These are phyloP conservation scores for Penicillium italicum DNA, from an alignment of 2,329 filamentous ascomycete species.

Conservation along the genomic window DNA sequence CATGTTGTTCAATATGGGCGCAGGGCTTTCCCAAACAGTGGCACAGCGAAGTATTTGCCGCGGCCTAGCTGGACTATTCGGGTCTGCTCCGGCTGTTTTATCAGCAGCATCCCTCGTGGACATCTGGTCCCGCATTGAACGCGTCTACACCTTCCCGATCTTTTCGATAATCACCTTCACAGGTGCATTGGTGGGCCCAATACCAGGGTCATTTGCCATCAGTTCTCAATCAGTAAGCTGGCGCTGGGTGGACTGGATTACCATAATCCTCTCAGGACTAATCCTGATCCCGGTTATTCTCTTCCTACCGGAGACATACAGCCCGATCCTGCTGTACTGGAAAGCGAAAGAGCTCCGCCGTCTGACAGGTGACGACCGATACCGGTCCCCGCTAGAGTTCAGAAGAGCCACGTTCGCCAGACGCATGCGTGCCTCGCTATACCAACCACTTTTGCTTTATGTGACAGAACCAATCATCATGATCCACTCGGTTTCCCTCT, in stretches of 20 bases:
- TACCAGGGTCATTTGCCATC: conserved; percentile 47
- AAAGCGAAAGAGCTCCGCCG: conserved; percentile 43
- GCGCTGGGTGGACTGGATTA: conserved; percentile 50
- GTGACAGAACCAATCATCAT: conserved; percentile 41
- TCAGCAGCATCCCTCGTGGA: conserved; percentile 46
- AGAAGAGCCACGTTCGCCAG: conserved; percentile 39
- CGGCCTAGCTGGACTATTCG: conserved; percentile 49
- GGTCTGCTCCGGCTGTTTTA: conserved; percentile 43
- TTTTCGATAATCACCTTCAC: conserved; percentile 47
- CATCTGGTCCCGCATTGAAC: conserved; percentile 46
- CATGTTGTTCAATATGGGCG: conserved; percentile 50
- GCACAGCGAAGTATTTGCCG: conserved; percentile 48
- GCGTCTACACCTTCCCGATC: conserved; percentile 49
- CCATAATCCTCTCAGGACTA: conserved; percentile 36
- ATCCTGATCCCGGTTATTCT: conserved; percentile 38
- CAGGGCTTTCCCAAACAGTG: conserved; percentile 48
- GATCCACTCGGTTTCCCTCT: conserved; percentile 27
- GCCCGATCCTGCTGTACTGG: conserved; percentile 46
- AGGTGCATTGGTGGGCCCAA: conserved; percentile 37
- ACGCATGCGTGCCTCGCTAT: conserved; percentile 43
- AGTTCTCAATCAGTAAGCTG: conserved; percentile 38
- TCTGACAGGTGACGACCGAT: conserved; percentile 46
- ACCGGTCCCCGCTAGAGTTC: conserved; percentile 48
- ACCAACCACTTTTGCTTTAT: conserved; percentile 49
- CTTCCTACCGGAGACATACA: conserved; percentile 52